These are phyloP conservation scores for Apiosordaria backusii DNA, from an alignment of 495 filamentous ascomycete species.

Conservation along the genomic window DNA sequence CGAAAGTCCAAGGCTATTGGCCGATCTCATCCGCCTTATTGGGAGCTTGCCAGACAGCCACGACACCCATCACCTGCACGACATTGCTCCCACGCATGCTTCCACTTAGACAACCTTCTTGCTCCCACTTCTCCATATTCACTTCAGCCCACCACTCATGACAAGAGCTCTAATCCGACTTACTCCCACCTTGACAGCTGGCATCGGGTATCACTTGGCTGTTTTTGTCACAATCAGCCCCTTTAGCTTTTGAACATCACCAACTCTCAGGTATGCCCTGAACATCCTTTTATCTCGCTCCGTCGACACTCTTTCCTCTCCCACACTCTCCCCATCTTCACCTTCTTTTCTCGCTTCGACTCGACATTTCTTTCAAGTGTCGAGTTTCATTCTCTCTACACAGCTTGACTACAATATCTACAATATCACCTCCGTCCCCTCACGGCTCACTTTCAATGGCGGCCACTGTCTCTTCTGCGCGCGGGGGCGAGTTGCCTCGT, in stretches of 20 bases:
- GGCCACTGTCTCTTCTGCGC: slow-evolving; percentile 1
- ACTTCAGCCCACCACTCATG: slow-evolving; percentile 1
- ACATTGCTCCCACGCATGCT: neutral
- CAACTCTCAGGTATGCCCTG: neutral
- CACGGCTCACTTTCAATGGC: neutral
- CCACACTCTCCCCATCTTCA: neutral
- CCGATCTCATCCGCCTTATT: neutral
- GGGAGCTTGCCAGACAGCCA: neutral
- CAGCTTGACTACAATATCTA: neutral
- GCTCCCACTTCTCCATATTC: neutral
- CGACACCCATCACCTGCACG: neutral
- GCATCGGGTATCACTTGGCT: slow-evolving; percentile 24
- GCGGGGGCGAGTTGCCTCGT: slow-evolving; percentile 8
- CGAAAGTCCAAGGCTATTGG: neutral
- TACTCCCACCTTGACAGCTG: slow-evolving; percentile 19
- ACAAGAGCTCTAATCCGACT: neutral
- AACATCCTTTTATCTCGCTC: neutral
- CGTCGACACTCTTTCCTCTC: neutral
- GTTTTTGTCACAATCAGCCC: neutral
- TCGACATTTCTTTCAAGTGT: neutral
- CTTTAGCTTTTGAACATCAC: neutral
- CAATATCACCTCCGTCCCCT: neutral
- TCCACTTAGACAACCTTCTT: neutral
- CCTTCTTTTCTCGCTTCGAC: neutral
- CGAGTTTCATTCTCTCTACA: neutral